Evolutionary conservation across 352 stramenopile species (phyloP).

Genomic region (Blastocystis sp.): DNA sequence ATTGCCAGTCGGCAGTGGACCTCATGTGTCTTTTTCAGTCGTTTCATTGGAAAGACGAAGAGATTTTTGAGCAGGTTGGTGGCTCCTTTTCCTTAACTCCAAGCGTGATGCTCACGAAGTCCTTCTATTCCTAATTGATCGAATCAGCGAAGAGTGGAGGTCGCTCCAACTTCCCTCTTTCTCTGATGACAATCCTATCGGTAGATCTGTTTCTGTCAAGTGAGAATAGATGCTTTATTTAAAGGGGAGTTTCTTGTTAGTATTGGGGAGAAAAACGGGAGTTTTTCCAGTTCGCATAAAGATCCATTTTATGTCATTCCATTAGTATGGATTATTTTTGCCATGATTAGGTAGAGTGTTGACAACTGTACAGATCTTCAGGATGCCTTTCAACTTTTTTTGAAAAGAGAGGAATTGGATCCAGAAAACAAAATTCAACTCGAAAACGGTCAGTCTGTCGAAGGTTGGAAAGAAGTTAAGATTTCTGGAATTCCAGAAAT

Average conservation of each 20-base stretch:
- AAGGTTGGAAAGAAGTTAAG: neutral
- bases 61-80: neutral
- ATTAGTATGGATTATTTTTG: neutral
- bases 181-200: neutral
- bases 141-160: slow-evolving; percentile 65
- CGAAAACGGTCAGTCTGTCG: neutral
- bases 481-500: neutral
- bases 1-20: neutral
- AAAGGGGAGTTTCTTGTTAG: neutral
- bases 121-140: slow-evolving; percentile 69
- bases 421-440: neutral
- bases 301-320: slow-evolving; percentile 34
- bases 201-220: neutral
- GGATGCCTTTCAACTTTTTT: neutral
- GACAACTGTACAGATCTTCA: neutral
- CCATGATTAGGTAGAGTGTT: neutral
- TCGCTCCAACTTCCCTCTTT: neutral
- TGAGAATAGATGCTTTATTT: neutral
- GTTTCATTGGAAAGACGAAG: slow-evolving; percentile 6
- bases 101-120: slow-evolving; percentile 55
- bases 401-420: neutral
- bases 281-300: neutral
- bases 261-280: neutral
- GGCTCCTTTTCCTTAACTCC: neutral
- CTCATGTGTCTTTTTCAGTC: neutral